Evolutionary conservation across 1,284 basidiomycete species (phyloP).

Genomic region (Cryptococcus maquisensis): DNA sequence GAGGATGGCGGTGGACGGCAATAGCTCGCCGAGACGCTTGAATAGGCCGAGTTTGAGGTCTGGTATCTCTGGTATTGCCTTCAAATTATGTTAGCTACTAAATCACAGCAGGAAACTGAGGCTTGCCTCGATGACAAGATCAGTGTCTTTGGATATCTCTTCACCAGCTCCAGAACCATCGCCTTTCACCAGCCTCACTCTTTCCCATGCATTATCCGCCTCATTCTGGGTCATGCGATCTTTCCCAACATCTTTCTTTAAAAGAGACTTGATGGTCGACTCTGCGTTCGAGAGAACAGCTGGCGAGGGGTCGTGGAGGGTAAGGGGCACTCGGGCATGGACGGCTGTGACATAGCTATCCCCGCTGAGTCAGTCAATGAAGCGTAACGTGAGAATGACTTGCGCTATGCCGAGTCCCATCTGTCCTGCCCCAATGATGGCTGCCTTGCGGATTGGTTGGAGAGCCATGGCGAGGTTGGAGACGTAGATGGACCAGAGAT

Average conservation of each 20-base stretch:
- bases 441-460: constrained; percentile 29
- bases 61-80: constrained; percentile 88
- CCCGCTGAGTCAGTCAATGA: not conserved
- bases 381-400: constrained; percentile 7
- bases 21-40: constrained; percentile 61
- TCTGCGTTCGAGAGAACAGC: constrained; percentile 32
- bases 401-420: constrained; percentile 48
- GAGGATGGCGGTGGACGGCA: constrained; percentile 72
- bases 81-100: not conserved
- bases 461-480: constrained; percentile 11
- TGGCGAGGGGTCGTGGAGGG: constrained; percentile 38
- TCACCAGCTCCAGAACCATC: constrained; percentile 39
- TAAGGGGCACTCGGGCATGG: constrained; percentile 35
- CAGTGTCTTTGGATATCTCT: constrained; percentile 61
- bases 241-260: constrained; percentile 84
- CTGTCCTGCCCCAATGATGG: constrained; percentile 46
- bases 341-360: constrained; percentile 42
- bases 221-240: constrained; percentile 64
- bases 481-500: not conserved
- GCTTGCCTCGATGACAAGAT: constrained; percentile 82
- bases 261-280: constrained; percentile 59
- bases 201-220: constrained; percentile 68
- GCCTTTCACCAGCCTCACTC: constrained; percentile 57
- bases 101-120: not conserved
- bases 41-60: constrained; percentile 78